Percentiles rank a stretch among this genome's conserved stretches.
These are phyloP conservation scores for Leishmania mexicana DNA, from an alignment of 208 protist species.

Conservation along the genomic window DNA sequence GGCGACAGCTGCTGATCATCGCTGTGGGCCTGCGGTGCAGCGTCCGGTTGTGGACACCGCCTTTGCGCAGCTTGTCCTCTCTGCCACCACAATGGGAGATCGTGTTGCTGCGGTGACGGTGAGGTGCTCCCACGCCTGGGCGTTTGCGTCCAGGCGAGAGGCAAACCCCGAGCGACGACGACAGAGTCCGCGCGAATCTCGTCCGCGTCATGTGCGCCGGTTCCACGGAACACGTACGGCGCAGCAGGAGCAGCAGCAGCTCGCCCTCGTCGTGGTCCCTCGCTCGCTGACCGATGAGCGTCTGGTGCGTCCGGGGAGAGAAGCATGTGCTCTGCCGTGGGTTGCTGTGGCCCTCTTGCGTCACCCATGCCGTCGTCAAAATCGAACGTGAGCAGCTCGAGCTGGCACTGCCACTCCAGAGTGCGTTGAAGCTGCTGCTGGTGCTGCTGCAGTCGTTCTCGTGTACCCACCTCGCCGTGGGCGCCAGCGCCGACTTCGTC, in stretches of 20 bases:
- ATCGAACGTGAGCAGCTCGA: neutral
- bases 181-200: constrained; percentile 12
- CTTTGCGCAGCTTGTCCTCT: neutral
- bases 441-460: neutral
- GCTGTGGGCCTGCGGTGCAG: neutral
- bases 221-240: neutral
- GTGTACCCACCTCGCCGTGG: neutral
- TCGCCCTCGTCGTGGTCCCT: neutral
- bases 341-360: neutral
- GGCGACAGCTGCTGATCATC: constrained; percentile 4
- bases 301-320: neutral
- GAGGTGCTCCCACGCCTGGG: constrained; percentile 1
- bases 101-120: constrained; percentile 9
- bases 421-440: neutral
- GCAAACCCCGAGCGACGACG: neutral
- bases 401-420: constrained; percentile 1
- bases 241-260: neutral
- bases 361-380: neutral
- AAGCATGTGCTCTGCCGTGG: neutral
- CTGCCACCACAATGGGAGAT: neutral
- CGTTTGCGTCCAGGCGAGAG: neutral
- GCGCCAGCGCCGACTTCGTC: neutral
- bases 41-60: neutral
- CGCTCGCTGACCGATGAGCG: neutral
- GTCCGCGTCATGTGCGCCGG: neutral